A percentile compares a stretch with the other conserved stretches of the same genome.
phyloP scores from a whole-genome alignment of 805 yeast genomes.

The Saturnispora diversa region DNA sequence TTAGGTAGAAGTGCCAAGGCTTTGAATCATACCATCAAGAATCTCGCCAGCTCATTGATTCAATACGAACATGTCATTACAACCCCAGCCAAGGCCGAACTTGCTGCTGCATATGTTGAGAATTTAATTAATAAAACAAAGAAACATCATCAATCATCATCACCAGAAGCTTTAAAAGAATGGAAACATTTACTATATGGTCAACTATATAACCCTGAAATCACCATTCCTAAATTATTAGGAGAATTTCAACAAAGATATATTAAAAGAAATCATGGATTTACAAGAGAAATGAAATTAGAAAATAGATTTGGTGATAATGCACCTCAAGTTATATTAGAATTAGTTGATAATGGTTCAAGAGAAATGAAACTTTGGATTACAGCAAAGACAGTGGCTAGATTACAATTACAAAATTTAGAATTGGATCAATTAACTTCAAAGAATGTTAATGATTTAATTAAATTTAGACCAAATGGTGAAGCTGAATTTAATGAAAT shows the following conservation, averaged over 20 bases:
- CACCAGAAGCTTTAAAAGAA: constrained; percentile 19
- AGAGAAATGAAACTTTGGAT: constrained; percentile 69
- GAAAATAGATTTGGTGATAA: constrained; percentile 86
- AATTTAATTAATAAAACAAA: constrained; percentile 55
- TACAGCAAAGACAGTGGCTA: constrained; percentile 78
- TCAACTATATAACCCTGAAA: constrained; percentile 40
- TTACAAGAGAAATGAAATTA: constrained; percentile 72
- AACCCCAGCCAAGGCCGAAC: constrained; percentile 68
- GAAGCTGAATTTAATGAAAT: constrained; percentile 46
- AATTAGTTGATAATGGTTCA: constrained; percentile 56
- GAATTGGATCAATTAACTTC: constrained; percentile 46
- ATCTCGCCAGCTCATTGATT: constrained; percentile 57
- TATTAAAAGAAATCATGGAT: constrained; percentile 61
- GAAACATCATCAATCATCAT: constrained; percentile 12
- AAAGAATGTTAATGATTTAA: constrained; percentile 47
- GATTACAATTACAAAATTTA: constrained; percentile 56
- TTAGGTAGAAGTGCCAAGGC: constrained; percentile 42
- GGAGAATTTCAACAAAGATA: constrained; percentile 61
- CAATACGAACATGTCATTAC: constrained; percentile 67
- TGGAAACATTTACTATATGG: constrained; percentile 29
- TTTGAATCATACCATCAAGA: constrained; percentile 49
- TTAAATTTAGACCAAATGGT: constrained; percentile 41
- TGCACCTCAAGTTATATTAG: constrained; percentile 83
- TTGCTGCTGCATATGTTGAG: constrained; percentile 56
- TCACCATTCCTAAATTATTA: constrained; percentile 55